These are phyloP conservation scores for Xylariaceae sp. DNA, from an alignment of 2,329 filamentous ascomycete species.

Conservation along the genomic window DNA sequence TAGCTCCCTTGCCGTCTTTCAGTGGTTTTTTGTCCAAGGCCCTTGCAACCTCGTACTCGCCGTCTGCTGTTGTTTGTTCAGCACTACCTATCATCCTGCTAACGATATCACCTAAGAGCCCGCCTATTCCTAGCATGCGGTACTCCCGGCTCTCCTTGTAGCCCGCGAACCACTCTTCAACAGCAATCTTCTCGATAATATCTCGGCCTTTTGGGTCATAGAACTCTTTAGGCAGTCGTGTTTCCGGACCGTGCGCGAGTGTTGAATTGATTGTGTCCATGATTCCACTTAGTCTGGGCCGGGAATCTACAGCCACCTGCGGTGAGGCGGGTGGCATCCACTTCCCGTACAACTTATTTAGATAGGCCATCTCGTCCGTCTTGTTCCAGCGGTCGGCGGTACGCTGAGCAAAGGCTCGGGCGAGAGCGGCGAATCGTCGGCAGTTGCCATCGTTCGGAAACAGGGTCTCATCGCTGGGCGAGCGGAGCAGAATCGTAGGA, in stretches of 20 bases:
- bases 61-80: slow-evolving; percentile 62
- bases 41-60: slow-evolving; percentile 55
- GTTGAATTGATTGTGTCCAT: slow-evolving; percentile 95
- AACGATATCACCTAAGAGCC: slow-evolving; percentile 82
- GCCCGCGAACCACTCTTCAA: slow-evolving; percentile 93
- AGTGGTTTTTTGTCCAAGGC: slow-evolving; percentile 36
- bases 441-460: slow-evolving; percentile 81
- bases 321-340: slow-evolving; percentile 80
- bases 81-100: slow-evolving; percentile 73
- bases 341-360: slow-evolving; percentile 78
- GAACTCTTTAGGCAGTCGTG: slow-evolving; percentile 81
- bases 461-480: slow-evolving; percentile 75
- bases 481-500: slow-evolving; percentile 70
- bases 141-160: slow-evolving; percentile 88
- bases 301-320: slow-evolving; percentile 80
- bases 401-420: slow-evolving; percentile 73
- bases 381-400: slow-evolving; percentile 77
- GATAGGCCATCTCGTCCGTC: slow-evolving; percentile 81
- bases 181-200: slow-evolving; percentile 76
- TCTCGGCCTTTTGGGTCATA: slow-evolving; percentile 76
- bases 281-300: slow-evolving; percentile 84
- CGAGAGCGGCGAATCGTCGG: slow-evolving; percentile 72
- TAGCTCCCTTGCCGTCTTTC: slow-evolving; percentile 46
- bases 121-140: slow-evolving; percentile 86
- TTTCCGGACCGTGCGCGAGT: slow-evolving; percentile 80